Base-by-base conservation (phyloP, 441 rosid species). In the Adansonia madagascariensis region DNA sequence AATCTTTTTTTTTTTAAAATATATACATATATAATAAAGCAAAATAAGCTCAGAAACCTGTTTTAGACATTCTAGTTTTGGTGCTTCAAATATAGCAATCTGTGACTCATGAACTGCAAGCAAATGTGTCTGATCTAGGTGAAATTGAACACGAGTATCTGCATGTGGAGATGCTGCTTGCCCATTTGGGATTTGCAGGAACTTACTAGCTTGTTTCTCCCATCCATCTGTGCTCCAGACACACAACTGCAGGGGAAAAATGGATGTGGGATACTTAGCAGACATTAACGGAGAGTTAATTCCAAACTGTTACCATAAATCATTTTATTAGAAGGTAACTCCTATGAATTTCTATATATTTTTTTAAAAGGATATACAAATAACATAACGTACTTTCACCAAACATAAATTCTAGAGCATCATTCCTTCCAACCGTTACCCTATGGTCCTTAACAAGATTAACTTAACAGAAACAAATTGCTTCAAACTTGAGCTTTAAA, bases 191-290 rank as follows among this genome's bases (percentile, higher is more conserved):
- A 83, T 78, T 73, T 85, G 88, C 87, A 95, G 82, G 84, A 84
- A 84, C 79, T 88, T 91, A 78, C 87, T 88, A 6, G 91, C 77
- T 87, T 91, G 99, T 85, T 87, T 93, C 86, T 88, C 98, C 99
- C 99, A 95, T 68, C 89, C 97, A 80, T 92, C 99, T 18, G 88
- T 87, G 82, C 78, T 89, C 97, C 97, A 92, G 71, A 92, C 91
- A 78, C 93, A 89, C 74, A 92, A 75, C 97, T 92, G 84, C 50
- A 66, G 63, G 63, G 20, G 15, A 35, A 56, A 47, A 55, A 68
- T 64, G 53, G 22, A 44, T 24, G 44, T 18, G 15, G 35, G 73
- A 14, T 31, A 47, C 71, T 65, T 49, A 22, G 68, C 22, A 57
- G n/a, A 11, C 8, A 71, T 15, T 17, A 35, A 57, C 41, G 31